phyloP scores from a whole-genome alignment of 1,139 yeast genomes.

The Debaryomyces subglobosus region DNA sequence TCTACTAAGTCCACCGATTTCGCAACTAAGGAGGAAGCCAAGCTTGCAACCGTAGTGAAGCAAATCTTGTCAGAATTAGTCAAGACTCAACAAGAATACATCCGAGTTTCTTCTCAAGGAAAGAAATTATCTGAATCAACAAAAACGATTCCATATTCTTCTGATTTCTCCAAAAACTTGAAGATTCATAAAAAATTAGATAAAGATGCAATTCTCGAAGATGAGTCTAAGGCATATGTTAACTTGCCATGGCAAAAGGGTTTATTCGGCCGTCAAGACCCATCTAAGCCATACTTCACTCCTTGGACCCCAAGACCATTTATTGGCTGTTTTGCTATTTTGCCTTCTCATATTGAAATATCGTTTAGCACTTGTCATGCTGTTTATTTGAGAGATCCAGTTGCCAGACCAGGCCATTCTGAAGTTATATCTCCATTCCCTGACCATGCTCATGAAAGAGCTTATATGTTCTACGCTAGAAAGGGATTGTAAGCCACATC shows the following conservation, averaged over 20 bases:
- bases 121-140: slow-evolving; percentile 32
- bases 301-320: slow-evolving; percentile 98
- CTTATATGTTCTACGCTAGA: slow-evolving; percentile 92
- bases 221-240: slow-evolving; percentile 53
- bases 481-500: slow-evolving; percentile 56
- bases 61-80: slow-evolving; percentile 59
- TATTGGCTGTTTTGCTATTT: slow-evolving; percentile 86
- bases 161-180: slow-evolving; percentile 61
- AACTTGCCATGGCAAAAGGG: slow-evolving; percentile 75
- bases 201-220: slow-evolving; percentile 57
- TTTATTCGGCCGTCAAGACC: slow-evolving; percentile 77
- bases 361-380: slow-evolving; percentile 94
- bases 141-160: slow-evolving; percentile 47
- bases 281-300: slow-evolving; percentile 82
- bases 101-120: slow-evolving; percentile 41
- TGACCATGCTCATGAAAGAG: slow-evolving; percentile 84
- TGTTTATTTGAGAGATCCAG: slow-evolving; percentile 92
- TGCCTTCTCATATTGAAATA: slow-evolving; percentile 90
- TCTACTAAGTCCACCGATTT: slow-evolving; percentile 42
- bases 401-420: slow-evolving; percentile 95
- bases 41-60: slow-evolving; percentile 50
- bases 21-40: slow-evolving; percentile 37
- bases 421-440: slow-evolving; percentile 94
- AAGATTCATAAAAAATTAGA: slow-evolving; percentile 50
- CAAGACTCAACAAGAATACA: slow-evolving; percentile 50